phyloP scores from a whole-genome alignment of 805 yeast species.

The Suhomyces emberorum region DNA sequence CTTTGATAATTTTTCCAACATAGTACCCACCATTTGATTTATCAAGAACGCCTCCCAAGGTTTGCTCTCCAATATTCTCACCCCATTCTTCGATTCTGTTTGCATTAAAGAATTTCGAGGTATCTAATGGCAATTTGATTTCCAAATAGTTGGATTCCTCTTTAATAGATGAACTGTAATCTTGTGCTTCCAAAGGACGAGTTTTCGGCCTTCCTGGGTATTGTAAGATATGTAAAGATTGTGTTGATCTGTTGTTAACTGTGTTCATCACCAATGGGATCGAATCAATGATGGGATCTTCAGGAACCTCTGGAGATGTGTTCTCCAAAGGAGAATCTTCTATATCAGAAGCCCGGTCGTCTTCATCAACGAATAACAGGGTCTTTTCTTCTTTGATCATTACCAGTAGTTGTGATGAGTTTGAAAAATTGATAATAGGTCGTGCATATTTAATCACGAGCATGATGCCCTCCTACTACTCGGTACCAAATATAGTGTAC shows the following conservation, averaged over 20 bases:
- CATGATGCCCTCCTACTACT: too few species aligned
- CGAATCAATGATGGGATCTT: constrained; percentile 39
- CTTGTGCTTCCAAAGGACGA: constrained; percentile 34
- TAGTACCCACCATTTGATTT: constrained; percentile 47
- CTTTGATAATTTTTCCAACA: constrained; percentile 27
- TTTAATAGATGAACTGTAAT: constrained; percentile 52
- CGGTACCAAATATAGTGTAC: too few species aligned
- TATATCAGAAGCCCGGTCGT: constrained; percentile 12
- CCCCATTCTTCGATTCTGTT: constrained; percentile 65
- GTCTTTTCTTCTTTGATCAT: constrained; percentile 3
- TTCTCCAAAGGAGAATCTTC: constrained; percentile 6
- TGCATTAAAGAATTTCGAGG: constrained; percentile 62
- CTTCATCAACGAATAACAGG: constrained; percentile 22
- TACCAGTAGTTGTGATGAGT: neutral
- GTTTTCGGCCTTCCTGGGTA: constrained; percentile 46
- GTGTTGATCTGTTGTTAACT: constrained; percentile 19
- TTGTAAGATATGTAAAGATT: constrained; percentile 37
- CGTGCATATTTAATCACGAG: too few species aligned
- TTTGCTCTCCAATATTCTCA: constrained; percentile 52
- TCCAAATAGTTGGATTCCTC: constrained; percentile 63
- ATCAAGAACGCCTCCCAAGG: constrained; percentile 67
- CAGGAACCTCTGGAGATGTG: constrained; percentile 15
- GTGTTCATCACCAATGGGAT: constrained; percentile 33
- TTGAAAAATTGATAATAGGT: neutral
- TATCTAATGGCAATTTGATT: constrained; percentile 72